Base-by-base conservation (phyloP, 2,329 filamentous ascomycete species). In the Fusarium praegraminearum region DNA sequence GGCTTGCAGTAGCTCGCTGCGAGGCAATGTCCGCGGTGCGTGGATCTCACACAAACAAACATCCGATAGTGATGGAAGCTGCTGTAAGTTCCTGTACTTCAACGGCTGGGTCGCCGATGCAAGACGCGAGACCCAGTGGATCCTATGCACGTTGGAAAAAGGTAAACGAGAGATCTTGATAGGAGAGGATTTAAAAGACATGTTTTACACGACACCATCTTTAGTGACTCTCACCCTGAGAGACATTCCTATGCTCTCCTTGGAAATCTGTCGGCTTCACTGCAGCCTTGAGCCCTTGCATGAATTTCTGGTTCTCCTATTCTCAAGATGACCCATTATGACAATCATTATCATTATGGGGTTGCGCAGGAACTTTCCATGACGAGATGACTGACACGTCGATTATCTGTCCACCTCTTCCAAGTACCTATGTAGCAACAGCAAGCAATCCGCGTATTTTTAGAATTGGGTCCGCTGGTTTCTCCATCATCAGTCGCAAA, bases 381-480 rank as follows among this genome's bases (percentile, higher is more conserved):
- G 51, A 59, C 59, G 54, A 54, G 45, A 57, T 45, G 55, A 54
- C 44, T 41, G 49, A 51, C 33, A 51, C 33, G 22, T 40, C 30
- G 22, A 40, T 26, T 28, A 41, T 40, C 24, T 41, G 5, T 54
- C 22, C 59, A 43, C 57, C 56, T 65, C 65, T 62, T 69, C 60
- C 62, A 62, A 60, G 50, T 52, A 30, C 28, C 28, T 30, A n/a
- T n/a, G n/a, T n/a, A 40, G 49, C 32, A 45, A 59, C 44, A 51
- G 53, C 53, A 41, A 44, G 47, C 53, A 33, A 65, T 67, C 70
- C 46, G 61, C 59, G 64, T 74, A 75, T 74, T 74, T 74, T 74
- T 74, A 75, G 69, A 73, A 72, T 67, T 67, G 62, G 65, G 41
- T 54, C 59, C 55, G 38, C 56, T 58, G 30, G 49, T 24, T 69